Evolutionary conservation across 208 protist genomes (phyloP), one percentile per base, ranked within the genome.

Genomic region (Trypanosoma avium): DNA sequence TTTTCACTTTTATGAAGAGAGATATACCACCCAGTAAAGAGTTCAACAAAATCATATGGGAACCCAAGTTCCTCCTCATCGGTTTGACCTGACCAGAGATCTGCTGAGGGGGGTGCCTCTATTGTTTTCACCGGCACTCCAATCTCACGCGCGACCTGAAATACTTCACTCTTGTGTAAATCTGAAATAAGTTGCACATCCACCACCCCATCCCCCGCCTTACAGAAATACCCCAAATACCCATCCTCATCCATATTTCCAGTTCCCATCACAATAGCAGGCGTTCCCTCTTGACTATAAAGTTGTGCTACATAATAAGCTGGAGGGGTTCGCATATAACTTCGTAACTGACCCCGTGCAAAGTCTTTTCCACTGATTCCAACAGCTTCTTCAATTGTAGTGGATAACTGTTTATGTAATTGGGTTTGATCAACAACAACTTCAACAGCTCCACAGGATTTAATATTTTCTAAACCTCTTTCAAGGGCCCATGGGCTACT

Each of bases 161-260:
- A 92, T 4, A 95, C 97, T 59, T 99, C 96, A 58, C 83, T 94
- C 75, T 99, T 99, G 80, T 99, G 97, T 21, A 99, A 73, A 70
- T 99, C 97, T 12, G 89, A 84, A 52, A 99, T 98, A 26, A 98
- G 56, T 74, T 98, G 95, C 53, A 99, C 82, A 77, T 99, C 97
- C 49, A 96, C 94, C 19, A 98, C 87, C 19, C 97, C 97, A 63
- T 99, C 97, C 13, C 97, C 97, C 4, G 97, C 97, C 70, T 99
- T 99, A 79, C 93, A 98, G 60, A 98, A 99, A 72, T 99, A 99
- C 27, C 77, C 89, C 9, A 99, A 76, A 70, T 98, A 98, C 29
- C 93, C 94, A 66, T 99, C 97, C 65, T 98, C 97, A 63, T 98
- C 97, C 81, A 87, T 96, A 81, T 99, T 99, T 10, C 97, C 97